Percentiles rank a stretch among this genome's conserved stretches.
These are phyloP conservation scores for Diaporthe sp. DNA, from an alignment of 2,329 filamentous ascomycete species.

Conservation along the genomic window DNA sequence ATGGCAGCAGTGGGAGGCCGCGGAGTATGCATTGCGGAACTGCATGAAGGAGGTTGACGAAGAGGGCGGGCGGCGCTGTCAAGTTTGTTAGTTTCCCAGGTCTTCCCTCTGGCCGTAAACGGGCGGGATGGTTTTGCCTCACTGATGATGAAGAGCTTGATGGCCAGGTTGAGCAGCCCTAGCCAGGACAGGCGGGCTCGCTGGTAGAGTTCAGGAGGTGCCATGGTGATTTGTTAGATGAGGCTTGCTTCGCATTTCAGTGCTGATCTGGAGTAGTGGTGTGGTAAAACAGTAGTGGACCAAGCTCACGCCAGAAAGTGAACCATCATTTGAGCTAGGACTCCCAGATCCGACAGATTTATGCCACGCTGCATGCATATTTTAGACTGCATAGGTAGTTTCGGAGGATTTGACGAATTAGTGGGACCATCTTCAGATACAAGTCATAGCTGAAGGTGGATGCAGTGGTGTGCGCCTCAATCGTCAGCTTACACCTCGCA, in stretches of 20 bases:
- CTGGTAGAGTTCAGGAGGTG: neutral
- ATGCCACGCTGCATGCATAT: neutral
- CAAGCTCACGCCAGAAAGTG: neutral
- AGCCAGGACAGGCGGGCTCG: slow-evolving; percentile 10
- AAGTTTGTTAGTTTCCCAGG: neutral
- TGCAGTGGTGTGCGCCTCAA: neutral
- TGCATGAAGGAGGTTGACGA: slow-evolving; percentile 20
- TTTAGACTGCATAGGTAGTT: neutral
- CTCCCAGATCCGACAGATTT: neutral
- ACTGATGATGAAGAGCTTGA: slow-evolving; percentile 22
- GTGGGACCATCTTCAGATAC: slow-evolving; percentile 1
- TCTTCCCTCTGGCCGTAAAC: too few relatives aligned
- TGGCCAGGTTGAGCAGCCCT: neutral
- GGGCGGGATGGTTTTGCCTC: neutral
- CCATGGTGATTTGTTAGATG: neutral
- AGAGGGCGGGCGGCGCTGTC: neutral
- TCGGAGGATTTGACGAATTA: neutral
- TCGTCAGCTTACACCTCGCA: slow-evolving; percentile 10
- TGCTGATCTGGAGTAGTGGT: neutral
- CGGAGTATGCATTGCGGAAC: slow-evolving; percentile 15
- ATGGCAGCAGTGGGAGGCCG: slow-evolving; percentile 9
- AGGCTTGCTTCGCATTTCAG: neutral
- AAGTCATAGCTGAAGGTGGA: neutral
- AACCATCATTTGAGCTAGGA: neutral
- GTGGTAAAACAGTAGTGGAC: neutral